A percentile compares a stretch with the other conserved stretches of the same genome.
Conservation (phyloP, 768 basidiomycete genomes). For the Trametes sanguinea region DNA sequence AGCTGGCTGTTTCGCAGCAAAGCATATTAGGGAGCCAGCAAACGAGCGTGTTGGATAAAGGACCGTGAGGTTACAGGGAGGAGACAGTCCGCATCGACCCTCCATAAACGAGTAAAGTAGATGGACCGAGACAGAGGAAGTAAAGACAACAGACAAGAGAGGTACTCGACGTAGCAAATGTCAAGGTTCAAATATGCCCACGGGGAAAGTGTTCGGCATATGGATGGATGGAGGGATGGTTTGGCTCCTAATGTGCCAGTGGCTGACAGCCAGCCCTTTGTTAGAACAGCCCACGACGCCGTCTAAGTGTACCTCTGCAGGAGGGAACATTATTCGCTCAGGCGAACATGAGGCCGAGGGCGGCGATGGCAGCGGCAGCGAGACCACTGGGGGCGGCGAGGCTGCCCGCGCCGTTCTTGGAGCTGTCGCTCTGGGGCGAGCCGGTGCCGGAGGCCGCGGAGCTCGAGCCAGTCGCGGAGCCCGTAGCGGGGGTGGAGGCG, state of each 20-base stretch:
- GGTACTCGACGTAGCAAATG: conserved; percentile 1
- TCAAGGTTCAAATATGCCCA: not conserved
- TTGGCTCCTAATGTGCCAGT: not conserved
- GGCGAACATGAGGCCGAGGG: conserved; percentile 27
- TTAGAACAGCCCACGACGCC: not conserved
- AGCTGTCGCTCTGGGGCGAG: not conserved
- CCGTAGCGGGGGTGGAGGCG: conserved; percentile 23
- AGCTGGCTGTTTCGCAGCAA: no score
- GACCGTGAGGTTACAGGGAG: conserved; percentile 23
- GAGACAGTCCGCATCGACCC: conserved; percentile 6
- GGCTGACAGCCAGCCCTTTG: not conserved
- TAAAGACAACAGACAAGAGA: not conserved
- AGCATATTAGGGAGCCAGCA: not conserved
- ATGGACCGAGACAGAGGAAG: not conserved
- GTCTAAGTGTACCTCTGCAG: not conserved
- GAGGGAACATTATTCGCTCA: conserved; percentile 5
- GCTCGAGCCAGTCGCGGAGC: conserved; percentile 31
- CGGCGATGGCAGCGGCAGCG: conserved; percentile 26
- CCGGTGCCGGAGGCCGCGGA: conserved; percentile 23
- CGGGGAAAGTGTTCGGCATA: not conserved
- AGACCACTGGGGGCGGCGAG: conserved; percentile 20
- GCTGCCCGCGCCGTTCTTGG: conserved; percentile 22
- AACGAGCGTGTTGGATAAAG: conserved; percentile 21
- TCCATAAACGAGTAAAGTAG: not conserved
- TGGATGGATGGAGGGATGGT: not conserved